These are phyloP conservation scores for Populus nigra DNA, from an alignment of 345 rosid genomes.

Conservation along the genomic window DNA sequence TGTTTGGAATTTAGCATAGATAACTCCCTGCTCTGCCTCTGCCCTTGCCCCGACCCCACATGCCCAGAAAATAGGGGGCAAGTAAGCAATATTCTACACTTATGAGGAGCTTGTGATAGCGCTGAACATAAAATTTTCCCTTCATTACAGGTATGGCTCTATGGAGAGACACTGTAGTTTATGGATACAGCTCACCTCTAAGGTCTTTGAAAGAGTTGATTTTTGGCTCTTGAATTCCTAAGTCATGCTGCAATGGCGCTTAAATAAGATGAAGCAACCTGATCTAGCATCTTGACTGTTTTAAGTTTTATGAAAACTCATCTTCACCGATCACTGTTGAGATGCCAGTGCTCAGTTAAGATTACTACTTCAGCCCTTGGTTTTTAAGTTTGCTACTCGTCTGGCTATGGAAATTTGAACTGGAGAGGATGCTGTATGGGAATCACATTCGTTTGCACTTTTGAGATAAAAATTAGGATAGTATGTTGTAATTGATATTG, in stretches of 20 bases:
- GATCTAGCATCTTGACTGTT: neutral
- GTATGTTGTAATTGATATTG: neutral
- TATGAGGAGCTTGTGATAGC: neutral
- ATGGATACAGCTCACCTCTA: constrained; percentile 62
- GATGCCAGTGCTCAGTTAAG: neutral
- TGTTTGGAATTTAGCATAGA: neutral
- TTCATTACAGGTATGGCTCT: constrained; percentile 55
- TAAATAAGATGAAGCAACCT: neutral
- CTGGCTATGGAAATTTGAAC: neutral
- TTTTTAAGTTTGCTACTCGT: neutral
- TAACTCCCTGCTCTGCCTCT: neutral
- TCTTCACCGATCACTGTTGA: neutral
- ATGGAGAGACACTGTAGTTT: constrained; percentile 67
- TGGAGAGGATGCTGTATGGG: neutral
- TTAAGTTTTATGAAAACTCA: neutral
- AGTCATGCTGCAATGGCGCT: constrained; percentile 5
- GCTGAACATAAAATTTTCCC: neutral
- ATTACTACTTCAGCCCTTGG: neutral
- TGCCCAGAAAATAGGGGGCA: neutral
- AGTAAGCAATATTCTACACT: neutral
- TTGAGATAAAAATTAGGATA: neutral
- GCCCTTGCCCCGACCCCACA: neutral
- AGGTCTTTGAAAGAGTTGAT: constrained; percentile 63
- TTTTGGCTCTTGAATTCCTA: constrained; percentile 32
- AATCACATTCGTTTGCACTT: neutral